A percentile compares a stretch with the other conserved stretches of the same genome.
phyloP scores from a whole-genome alignment of 1,284 basidiomycete genomes.

The Pisolithus thermaeus region DNA sequence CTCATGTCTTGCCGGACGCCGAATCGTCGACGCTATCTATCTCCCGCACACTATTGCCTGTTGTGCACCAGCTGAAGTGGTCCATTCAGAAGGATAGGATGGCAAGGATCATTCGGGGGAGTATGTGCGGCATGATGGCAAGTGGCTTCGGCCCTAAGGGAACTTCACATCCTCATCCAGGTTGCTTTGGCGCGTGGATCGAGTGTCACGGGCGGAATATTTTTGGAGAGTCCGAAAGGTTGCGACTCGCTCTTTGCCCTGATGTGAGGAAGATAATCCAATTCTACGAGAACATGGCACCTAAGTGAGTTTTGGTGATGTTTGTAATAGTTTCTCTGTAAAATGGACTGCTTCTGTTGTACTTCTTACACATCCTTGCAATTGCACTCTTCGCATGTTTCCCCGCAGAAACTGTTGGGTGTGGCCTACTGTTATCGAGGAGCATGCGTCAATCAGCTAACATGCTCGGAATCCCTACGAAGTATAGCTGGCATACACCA shows the following conservation, averaged over 20 bases:
- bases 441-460: too few relatives aligned
- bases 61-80: slow-evolving; percentile 42
- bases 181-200: slow-evolving; percentile 47
- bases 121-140: slow-evolving; percentile 23
- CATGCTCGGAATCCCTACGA: too few relatives aligned
- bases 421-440: too few relatives aligned
- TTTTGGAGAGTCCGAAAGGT: slow-evolving; percentile 54
- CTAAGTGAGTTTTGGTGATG: not conserved
- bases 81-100: slow-evolving; percentile 51
- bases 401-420: too few relatives aligned
- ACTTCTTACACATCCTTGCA: too few relatives aligned
- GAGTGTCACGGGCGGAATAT: slow-evolving; percentile 44
- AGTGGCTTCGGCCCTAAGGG: slow-evolving; percentile 13
- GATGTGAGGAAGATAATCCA: slow-evolving; percentile 50
- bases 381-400: too few relatives aligned
- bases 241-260: slow-evolving; percentile 62
- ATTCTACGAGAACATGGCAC: slow-evolving; percentile 48
- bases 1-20: slow-evolving; percentile 36
- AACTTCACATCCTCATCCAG: slow-evolving; percentile 15
- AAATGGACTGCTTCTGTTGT: too few relatives aligned
- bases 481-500: too few relatives aligned
- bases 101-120: slow-evolving; percentile 44
- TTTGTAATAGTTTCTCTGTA: not conserved
- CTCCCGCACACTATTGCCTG: slow-evolving; percentile 38
- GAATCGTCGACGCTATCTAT: slow-evolving; percentile 32